These are phyloP conservation scores for Mortierella sp. DNA, from an alignment of 371 early-diverging fungal species.

Conservation along the genomic window DNA sequence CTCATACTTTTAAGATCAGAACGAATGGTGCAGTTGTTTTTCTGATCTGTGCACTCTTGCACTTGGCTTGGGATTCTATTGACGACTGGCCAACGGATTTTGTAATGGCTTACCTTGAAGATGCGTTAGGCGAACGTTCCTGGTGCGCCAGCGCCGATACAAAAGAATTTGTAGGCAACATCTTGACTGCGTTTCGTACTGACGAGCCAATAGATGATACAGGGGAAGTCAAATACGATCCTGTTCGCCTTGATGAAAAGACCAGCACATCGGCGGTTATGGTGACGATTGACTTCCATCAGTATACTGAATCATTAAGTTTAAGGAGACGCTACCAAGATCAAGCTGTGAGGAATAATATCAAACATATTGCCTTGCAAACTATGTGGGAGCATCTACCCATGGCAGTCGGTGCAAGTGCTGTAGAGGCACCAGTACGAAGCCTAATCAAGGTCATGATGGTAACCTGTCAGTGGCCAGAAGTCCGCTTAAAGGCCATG, in stretches of 20 bases:
- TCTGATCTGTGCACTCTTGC: constrained; percentile 42
- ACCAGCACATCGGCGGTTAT: constrained; percentile 35
- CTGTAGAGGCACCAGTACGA: constrained; percentile 35
- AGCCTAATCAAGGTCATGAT: constrained; percentile 54
- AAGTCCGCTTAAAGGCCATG: constrained; percentile 51
- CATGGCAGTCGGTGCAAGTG: constrained; percentile 23
- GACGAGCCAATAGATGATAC: constrained; percentile 20
- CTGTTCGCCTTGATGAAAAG: constrained; percentile 47
- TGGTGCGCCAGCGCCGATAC: constrained; percentile 53
- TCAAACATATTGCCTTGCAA: constrained; percentile 35
- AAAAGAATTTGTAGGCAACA: constrained; percentile 39
- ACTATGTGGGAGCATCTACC: constrained; percentile 47
- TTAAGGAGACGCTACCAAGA: constrained; percentile 34
- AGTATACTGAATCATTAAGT: constrained; percentile 30
- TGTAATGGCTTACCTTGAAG: constrained; percentile 55
- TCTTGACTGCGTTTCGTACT: constrained; percentile 42
- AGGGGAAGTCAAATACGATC: constrained; percentile 35
- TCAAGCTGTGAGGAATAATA: constrained; percentile 24
- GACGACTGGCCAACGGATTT: constrained; percentile 56
- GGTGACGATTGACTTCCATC: constrained; percentile 39
- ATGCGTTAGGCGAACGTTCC: constrained; percentile 48
- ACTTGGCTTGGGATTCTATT: constrained; percentile 47
- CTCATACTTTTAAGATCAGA: constrained; percentile 48
- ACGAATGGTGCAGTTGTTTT: constrained; percentile 51
- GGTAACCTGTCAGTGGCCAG: constrained; percentile 53